Evolutionary conservation across 345 rosid species (phyloP), one percentile per base, ranked within the genome.

Genomic region (Turnera subulata): DNA sequence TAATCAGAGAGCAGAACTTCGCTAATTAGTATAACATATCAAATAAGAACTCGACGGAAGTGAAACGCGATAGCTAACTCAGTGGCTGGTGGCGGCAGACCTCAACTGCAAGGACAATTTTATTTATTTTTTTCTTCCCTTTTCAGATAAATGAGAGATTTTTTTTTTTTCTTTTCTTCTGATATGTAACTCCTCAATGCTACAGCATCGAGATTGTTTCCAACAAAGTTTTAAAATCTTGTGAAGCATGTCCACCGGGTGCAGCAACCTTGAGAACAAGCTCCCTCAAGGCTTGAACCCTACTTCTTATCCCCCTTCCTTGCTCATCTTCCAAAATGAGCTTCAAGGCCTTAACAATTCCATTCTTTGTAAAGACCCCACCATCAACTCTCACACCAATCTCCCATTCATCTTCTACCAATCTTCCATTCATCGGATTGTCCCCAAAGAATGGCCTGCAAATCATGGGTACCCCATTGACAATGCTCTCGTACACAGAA

Each of bases 401-500:
- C 14, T 46, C 46, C 70, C 70, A 66, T 11, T 19, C 49, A 1
- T 51, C 64, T 35, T 32, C 70, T 5, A 52, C 25, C 22, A 43
- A 18, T 44, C 59, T 15, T 11, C 44, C 45, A 19, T 50, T 52
- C 21, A 45, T 21, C 29, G 10, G 19, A 4, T 65, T 59, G 23
- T 57, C 70, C 5, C 23, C 63, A 2, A 49, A 65, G 12, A 65
- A 5, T 15, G 70, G 63, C 46, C 70, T 44, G 1, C 63, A 58
- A 1, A 66, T 66, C 64, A 66, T 38, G 5, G 70, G 70, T 10
- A 66, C 59, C 19, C 70, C 59, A 32, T 35, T 14, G 2, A 45
- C 46, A 2, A 53, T 53, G 6, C 71, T 66, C 53, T 66, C 58
- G 4, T 21, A n/a, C n/a, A 58, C 64, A 16, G 64, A 57, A 17